Base-by-base conservation (phyloP, 2,329 filamentous ascomycete species). In the Phaeosphaeriaceae sp. region DNA sequence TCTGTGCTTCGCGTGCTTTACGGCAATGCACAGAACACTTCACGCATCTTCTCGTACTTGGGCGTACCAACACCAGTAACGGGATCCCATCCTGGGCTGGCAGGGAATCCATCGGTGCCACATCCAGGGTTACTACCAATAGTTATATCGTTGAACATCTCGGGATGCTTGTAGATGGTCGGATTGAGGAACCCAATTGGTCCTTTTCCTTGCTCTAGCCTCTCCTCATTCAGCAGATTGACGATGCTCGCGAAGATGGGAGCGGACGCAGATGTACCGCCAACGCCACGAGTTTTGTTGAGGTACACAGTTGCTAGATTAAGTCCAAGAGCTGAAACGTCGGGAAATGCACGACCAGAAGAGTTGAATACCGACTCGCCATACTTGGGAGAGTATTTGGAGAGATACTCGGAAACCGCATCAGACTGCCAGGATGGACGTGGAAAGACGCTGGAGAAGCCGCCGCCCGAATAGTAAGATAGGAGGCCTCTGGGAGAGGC, bases 191-290 rank as follows among this genome's bases (percentile, higher is more conserved):
- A 87, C 0, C 86, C 85, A 54, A 87, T 71, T 0, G 80, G 72
- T 0, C 77, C 65, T 65, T 83, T 80, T 2, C 82, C 82, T 5
- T 73, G 76, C 1, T 78, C 71, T 19, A 88, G 69, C 17, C 84
- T 79, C 3, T 83, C 84, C 62, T 88, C 85, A 63, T 90, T 89
- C 50, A 89, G 71, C 19, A 89, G 77, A 1, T 83, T 80, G 31
- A 90, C 74, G 27, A 89, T 78, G 1, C 80, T 83, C 0, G 84
- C 84, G 45, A 86, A 85, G 0, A 85, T 77, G 0, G 89, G 88
- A 1, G 85, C 76, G 1, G 86, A 82, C 47, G 85, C 83, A 36
- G 79, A 82, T 1, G 81, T 83, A 4, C 85, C 84, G n/a, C 79
- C 79, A 17, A 82, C 54, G 20, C 68, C 65, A 3, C 53, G 44